Evolutionary conservation across 495 filamentous ascomycete genomes (phyloP), one percentile per base, ranked within the genome.

Genomic region (Poronia punctata): DNA sequence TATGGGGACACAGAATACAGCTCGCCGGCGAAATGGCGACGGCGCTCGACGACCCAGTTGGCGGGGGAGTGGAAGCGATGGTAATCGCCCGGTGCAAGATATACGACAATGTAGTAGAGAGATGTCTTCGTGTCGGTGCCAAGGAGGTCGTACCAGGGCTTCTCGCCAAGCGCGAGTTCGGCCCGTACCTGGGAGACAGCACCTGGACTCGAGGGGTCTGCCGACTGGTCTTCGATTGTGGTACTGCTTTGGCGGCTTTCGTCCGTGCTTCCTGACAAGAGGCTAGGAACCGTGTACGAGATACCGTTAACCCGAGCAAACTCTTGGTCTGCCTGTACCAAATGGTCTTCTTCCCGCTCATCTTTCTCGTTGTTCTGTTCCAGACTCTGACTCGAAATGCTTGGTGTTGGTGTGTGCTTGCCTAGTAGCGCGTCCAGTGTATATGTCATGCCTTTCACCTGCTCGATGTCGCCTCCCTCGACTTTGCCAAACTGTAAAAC

Each of bases 391-490:
- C 57, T 50, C 15, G 61, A 62, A 29, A 70, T 38, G 51, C 65
- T 68, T 3, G 64, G 54, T 1, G 64, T 47, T 10, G 72, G 69
- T 14, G 64, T 64, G 39, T 66, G 75, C 34, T 78, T 76, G 24
- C 92, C 92, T 3, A 99, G 68, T 1, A 99, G 72, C 1, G 90
- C 88, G 57, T 97, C 92, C 32, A 99, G 72, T 43, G 84, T 92
- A 61, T 99, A 99, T 3, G 88, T 97, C 74, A 97, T 90, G 31
- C 92, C 92, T 61, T 99, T 99, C 26, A 97, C 90, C 60, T 97
- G 92, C 61, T 97, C 92, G n/a, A 99, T 89, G 50, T 95, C 84
- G 20, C 89, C 90, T 35, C 84, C 75, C 48, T 92, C 82, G 40
- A 99, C 95, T 48, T 75, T 82, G 3, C 92, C 92, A 52, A 87